These are phyloP conservation scores for Chlorella vulgaris DNA, from an alignment of 139 green algal genomes.

Conservation along the genomic window DNA sequence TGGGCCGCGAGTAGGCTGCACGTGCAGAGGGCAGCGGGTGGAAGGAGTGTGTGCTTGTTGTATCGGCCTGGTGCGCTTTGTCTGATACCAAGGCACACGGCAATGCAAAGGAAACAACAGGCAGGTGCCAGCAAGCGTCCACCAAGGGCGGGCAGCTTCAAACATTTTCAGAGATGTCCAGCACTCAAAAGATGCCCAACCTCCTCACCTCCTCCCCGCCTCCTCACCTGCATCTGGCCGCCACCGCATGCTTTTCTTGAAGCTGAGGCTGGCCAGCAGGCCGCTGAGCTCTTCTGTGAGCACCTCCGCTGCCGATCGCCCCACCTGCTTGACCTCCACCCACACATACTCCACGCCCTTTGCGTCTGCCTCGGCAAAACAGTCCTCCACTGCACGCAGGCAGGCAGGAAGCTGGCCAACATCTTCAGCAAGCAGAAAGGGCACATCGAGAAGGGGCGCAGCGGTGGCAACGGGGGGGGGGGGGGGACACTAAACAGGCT, in stretches of 20 bases:
- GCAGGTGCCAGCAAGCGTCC: too few relatives aligned
- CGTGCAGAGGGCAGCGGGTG: not conserved
- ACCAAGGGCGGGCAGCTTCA: too few relatives aligned
- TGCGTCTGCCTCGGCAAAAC: slow-evolving; percentile 64
- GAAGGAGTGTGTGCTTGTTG: not conserved
- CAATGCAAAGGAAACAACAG: too few relatives aligned
- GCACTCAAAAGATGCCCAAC: not conserved
- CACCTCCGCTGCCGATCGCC: slow-evolving; percentile 66
- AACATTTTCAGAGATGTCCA: too few relatives aligned
- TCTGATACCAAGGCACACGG: too few relatives aligned
- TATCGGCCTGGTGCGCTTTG: too few relatives aligned
- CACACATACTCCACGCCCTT: slow-evolving; percentile 96
- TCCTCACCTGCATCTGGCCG: slow-evolving; percentile 40
- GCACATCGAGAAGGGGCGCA: too few relatives aligned
- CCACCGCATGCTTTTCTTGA: slow-evolving; percentile 96
- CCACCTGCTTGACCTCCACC: slow-evolving; percentile 69
- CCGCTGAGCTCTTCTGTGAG: slow-evolving; percentile 78
- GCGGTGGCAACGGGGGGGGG: too few relatives aligned
- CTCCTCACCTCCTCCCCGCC: not conserved
- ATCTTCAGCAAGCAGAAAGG: too few relatives aligned
- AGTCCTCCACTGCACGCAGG: slow-evolving; percentile 37
- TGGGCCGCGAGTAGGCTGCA: slow-evolving; percentile 81
- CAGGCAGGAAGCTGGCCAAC: not conserved
- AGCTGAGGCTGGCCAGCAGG: slow-evolving; percentile 76
- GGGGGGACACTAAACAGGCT: too few relatives aligned